Base-by-base conservation (phyloP, 768 basidiomycete genomes). In the Tubosaeta sp. region DNA sequence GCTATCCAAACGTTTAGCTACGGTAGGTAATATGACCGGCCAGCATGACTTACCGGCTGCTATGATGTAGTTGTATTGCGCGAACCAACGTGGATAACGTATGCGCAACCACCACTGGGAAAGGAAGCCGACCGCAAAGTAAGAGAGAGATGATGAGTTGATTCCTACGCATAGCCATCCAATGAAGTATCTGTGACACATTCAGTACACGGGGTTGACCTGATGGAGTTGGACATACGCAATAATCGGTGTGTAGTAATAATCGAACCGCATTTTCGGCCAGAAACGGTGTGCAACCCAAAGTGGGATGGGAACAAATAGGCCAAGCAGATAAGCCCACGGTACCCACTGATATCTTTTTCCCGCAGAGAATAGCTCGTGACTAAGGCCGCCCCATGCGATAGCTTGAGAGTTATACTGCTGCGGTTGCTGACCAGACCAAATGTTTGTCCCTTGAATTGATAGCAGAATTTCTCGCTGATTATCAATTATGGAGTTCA, bases 51-150 rank as follows among this genome's bases (percentile, higher is more conserved):
- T 38, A 68, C 64, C 85, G 36, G 83, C 86, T 25, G 82, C 82
- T 4, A 86, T 65, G 34, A 84, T 78, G 59, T 83, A 84, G 60
- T 86, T 84, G 63, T 83, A 83, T 58, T 73, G 72, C 59, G 78
- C 76, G 66, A 83, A 87, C 84, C 84, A 88, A 13, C 76, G 75
- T 2, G 86, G 81, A 50, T 82, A 70, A 52, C 77, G 76, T 34
- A 66, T 74, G 30, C 83, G 71, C 19, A 85, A 58, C 79, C 79
- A 86, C 22, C 78, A 60, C 49, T 86, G 85, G 1, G 84, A 84
- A 32, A 76, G 54, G 51, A 86, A 59, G 29, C 76, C 84, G 13
- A 84, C 64, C 47, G 79, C 64, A 46, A 82, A 73, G 49, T 70
- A 71, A 4, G 76, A 76, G 2, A 71, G 71, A 44, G 76, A 55